These are phyloP conservation scores for Rhodotorula sp. DNA, from an alignment of 1,284 basidiomycete genomes.

Conservation along the genomic window DNA sequence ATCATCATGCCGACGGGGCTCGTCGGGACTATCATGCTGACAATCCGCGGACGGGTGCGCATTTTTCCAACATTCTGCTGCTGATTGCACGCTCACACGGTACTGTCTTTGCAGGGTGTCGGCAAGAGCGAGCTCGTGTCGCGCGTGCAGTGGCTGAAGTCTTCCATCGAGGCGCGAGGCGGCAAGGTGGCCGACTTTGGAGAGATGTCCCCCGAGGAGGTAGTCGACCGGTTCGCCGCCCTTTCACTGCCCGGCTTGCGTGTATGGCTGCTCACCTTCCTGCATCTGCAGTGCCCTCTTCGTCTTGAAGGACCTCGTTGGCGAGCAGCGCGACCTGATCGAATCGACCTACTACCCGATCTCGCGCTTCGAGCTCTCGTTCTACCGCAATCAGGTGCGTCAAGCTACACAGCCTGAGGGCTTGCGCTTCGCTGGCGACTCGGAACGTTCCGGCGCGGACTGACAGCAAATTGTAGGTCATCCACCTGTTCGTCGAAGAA, in stretches of 20 bases:
- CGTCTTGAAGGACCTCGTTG: constrained; percentile 50
- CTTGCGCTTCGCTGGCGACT: too few relatives aligned
- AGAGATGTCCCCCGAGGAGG: constrained; percentile 34
- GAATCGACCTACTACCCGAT: constrained; percentile 50
- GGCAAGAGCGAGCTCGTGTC: constrained; percentile 49
- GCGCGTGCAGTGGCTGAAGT: constrained; percentile 48
- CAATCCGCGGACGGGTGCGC: constrained; percentile 47
- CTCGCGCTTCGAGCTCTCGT: constrained; percentile 51
- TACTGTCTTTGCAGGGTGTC: constrained; percentile 44
- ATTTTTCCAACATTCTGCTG: neutral
- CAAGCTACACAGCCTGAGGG: too few relatives aligned
- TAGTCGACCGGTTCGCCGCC: constrained; percentile 30
- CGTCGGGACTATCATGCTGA: constrained; percentile 51
- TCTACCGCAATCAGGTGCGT: constrained; percentile 50
- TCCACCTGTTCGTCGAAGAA: constrained; percentile 42
- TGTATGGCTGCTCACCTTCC: neutral
- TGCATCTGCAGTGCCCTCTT: constrained; percentile 43
- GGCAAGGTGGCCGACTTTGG: constrained; percentile 51
- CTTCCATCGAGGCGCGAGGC: constrained; percentile 48
- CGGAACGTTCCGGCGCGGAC: too few relatives aligned
- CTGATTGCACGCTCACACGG: neutral
- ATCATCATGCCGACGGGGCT: constrained; percentile 52
- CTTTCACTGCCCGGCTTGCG: too few relatives aligned
- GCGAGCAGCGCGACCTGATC: constrained; percentile 47
- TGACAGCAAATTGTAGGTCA: constrained; percentile 9